A percentile compares a stretch with the other conserved stretches of the same genome.
phyloP scores from a whole-genome alignment of 257 asterid species.

The Solanum boliviense region DNA sequence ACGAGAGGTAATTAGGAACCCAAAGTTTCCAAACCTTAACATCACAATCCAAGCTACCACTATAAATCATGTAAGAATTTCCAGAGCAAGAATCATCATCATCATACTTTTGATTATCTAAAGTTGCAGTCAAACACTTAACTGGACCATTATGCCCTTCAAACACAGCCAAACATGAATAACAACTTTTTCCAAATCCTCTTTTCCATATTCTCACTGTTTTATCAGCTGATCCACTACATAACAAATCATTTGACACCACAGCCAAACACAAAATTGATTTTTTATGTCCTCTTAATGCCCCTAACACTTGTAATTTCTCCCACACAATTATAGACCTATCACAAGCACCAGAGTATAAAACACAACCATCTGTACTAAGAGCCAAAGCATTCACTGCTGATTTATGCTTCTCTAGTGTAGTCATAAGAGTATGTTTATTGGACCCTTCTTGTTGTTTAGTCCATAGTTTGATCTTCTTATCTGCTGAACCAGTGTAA shows the following conservation, averaged over 20 bases:
- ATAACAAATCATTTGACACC: constrained; percentile 28
- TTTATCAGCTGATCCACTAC: constrained; percentile 70
- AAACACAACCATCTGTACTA: constrained; percentile 26
- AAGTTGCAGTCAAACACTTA: constrained; percentile 38
- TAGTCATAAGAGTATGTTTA: constrained; percentile 23
- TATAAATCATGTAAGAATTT: constrained; percentile 34
- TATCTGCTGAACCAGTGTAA: constrained; percentile 74
- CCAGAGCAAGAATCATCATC: not conserved
- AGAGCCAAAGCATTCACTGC: constrained; percentile 58
- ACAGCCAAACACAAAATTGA: constrained; percentile 47
- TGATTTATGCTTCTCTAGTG: constrained; percentile 40
- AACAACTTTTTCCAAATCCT: constrained; percentile 25
- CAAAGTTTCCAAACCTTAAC: constrained; percentile 45
- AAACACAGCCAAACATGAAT: constrained; percentile 43
- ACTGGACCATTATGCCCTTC: constrained; percentile 63
- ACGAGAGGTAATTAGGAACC: constrained; percentile 11
- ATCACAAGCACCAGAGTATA: constrained; percentile 61
- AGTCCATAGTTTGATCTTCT: constrained; percentile 57
- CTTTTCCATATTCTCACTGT: constrained; percentile 62
- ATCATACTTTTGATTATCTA: constrained; percentile 3
- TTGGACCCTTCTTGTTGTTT: constrained; percentile 3
- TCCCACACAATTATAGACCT: constrained; percentile 39
- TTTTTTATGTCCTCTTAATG: constrained; percentile 44
- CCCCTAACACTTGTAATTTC: constrained; percentile 26
- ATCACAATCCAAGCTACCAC: constrained; percentile 71